Conservation (phyloP, 2,329 filamentous ascomycete genomes). For the Alternaria sp. region DNA sequence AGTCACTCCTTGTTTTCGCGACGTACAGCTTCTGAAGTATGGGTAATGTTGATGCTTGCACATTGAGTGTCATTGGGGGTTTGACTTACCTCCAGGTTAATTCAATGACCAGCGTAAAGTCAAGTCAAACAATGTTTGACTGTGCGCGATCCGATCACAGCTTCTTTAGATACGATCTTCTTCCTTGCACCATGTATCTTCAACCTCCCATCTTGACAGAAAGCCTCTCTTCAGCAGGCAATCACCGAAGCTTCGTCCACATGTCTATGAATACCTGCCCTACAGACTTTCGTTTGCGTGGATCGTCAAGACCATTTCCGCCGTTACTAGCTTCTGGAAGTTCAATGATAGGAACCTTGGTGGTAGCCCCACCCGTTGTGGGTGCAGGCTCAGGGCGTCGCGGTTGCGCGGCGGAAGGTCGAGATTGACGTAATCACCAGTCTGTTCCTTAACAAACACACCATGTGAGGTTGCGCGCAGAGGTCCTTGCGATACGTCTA, state of each 20-base stretch:
- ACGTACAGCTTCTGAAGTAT: background rate
- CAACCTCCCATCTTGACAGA: background rate
- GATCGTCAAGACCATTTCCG: constrained; percentile 8
- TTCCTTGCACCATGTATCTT: accelerated
- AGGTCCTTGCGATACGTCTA: background rate
- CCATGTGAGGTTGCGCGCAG: constrained; percentile 10
- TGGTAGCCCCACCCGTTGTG: background rate
- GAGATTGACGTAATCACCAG: constrained; percentile 15
- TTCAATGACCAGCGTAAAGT: background rate
- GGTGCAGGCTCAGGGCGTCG: background rate
- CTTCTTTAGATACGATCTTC: background rate
- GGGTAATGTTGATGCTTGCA: background rate
- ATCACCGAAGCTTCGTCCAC: background rate
- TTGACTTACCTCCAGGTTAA: background rate
- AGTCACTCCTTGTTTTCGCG: background rate
- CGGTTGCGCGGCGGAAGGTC: background rate
- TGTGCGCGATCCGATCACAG: background rate
- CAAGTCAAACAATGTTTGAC: background rate
- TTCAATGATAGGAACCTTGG: background rate
- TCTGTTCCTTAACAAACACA: constrained; percentile 7
- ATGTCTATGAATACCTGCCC: background rate
- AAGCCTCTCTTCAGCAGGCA: background rate
- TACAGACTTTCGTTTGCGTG: constrained; percentile 1
- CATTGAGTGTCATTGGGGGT: background rate
- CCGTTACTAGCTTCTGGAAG: constrained; percentile 16